Evolutionary conservation across 1,284 basidiomycete genomes (phyloP).

Genomic region (Trametes polyzona): DNA sequence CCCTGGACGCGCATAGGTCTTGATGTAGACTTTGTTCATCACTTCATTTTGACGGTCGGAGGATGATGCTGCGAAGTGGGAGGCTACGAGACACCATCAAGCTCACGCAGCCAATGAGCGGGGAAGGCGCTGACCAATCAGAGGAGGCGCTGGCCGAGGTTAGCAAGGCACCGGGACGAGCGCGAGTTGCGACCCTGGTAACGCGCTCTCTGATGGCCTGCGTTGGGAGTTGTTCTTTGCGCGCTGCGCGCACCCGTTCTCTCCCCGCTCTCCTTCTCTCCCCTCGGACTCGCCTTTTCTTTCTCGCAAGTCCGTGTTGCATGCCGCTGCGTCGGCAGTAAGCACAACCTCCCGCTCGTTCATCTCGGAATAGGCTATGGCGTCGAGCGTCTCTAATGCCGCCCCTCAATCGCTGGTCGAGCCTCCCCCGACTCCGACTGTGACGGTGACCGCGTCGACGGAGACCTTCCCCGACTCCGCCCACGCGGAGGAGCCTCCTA

Average conservation of each 20-base stretch:
- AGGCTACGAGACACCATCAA: constrained; percentile 9
- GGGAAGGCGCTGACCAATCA: constrained; percentile 1
- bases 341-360: constrained; percentile 30
- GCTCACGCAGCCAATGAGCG: not conserved
- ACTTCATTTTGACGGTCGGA: not conserved
- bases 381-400: constrained; percentile 25
- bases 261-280: constrained; percentile 4
- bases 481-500: constrained; percentile 22
- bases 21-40: not conserved
- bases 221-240: not conserved
- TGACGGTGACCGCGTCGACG: constrained; percentile 13
- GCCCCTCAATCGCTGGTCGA: constrained; percentile 26
- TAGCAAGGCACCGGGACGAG: not conserved
- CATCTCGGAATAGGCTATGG: constrained; percentile 23
- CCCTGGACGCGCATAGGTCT: no score
- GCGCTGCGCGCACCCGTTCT: not conserved
- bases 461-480: not conserved
- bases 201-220: not conserved
- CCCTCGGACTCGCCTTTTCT: constrained; percentile 1
- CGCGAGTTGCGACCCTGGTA: not conserved
- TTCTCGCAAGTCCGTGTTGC: constrained; percentile 10
- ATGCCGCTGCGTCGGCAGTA: constrained; percentile 35
- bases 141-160: not conserved
- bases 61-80: no score
- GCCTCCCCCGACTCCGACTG: constrained; percentile 23